Evolutionary conservation across 305 asterid genomes (phyloP).

Genomic region (Fraxinus angustifolia): DNA sequence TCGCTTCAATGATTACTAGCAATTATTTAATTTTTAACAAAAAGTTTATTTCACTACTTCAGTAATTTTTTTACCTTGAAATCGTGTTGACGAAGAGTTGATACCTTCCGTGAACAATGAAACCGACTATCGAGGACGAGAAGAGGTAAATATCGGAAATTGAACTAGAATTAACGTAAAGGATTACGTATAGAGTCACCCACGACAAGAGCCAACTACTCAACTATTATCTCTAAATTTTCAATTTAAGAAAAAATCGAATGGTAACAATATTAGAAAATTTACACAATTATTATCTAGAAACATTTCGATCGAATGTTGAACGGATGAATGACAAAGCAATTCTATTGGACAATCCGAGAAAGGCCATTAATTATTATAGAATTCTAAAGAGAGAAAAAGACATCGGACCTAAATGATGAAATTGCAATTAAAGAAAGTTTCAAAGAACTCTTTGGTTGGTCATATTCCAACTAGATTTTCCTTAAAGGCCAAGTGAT

Average conservation of each 20-base stretch:
- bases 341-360: neutral
- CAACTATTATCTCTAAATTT: neutral
- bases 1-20: neutral
- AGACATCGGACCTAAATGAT: neutral
- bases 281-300: neutral
- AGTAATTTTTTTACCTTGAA: neutral
- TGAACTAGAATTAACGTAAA: neutral
- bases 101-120: neutral
- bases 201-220: neutral
- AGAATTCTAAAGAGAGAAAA: neutral
- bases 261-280: neutral
- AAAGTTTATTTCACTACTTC: neutral
- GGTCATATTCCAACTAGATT: neutral
- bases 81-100: neutral
- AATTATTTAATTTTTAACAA: neutral
- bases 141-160: too few species aligned
- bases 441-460: neutral
- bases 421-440: neutral
- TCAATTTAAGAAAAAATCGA: neutral
- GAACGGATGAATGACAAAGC: neutral
- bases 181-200: neutral
- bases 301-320: neutral
- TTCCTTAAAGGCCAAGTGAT: neutral
- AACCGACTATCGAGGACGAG: neutral
- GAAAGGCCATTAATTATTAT: neutral